Conservation (phyloP, 345 rosid species). For the Gossypium sturtianum region DNA sequence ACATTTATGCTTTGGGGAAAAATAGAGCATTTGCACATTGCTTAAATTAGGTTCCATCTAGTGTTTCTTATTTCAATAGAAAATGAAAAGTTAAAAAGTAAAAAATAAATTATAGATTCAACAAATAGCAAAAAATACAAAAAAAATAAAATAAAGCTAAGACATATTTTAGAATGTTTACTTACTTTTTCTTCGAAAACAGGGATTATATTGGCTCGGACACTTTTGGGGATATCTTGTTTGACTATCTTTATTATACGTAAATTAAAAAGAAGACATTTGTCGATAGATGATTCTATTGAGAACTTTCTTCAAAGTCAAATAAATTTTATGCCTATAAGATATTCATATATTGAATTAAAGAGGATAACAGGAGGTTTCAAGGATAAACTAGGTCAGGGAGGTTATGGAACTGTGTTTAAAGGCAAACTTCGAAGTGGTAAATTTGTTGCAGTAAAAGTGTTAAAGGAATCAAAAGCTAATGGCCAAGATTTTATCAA, state of each 20-base stretch:
- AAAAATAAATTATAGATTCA: too few species aligned
- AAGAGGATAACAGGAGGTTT: background rate
- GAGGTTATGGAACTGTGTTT: background rate
- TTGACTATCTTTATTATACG: background rate
- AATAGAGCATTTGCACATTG: too few species aligned
- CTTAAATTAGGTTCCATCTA: too few species aligned
- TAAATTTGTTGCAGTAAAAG: background rate
- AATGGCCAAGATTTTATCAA: constrained; percentile 6
- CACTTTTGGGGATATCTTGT: background rate
- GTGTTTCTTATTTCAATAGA: background rate
- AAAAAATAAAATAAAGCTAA: too few species aligned
- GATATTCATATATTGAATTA: constrained; percentile 4
- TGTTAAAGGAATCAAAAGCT: background rate
- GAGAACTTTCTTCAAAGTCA: background rate
- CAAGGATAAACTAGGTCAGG: background rate
- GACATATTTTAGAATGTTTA: background rate
- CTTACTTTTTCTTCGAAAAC: background rate
- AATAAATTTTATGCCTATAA: constrained; percentile 7
- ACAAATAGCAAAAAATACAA: too few species aligned
- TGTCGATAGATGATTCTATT: background rate
- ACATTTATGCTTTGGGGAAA: too few species aligned
- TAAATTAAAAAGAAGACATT: background rate
- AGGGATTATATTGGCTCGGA: background rate
- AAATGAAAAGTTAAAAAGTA: too few species aligned
- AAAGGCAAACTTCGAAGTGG: constrained; percentile 7